Base-by-base conservation (phyloP, 2,329 filamentous ascomycete genomes). In the Alternaria tenuissima region DNA sequence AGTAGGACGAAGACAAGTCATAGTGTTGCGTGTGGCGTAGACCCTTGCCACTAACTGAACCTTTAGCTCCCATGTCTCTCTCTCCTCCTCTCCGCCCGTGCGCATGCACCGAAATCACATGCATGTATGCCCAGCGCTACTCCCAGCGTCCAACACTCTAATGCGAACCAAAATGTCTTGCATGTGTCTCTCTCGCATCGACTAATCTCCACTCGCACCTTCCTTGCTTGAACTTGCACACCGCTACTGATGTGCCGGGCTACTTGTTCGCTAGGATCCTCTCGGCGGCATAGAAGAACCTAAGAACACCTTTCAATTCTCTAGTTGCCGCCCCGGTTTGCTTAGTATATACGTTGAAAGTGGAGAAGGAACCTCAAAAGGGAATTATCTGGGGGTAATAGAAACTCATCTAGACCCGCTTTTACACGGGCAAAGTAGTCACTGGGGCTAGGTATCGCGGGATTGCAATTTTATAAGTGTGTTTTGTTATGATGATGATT, bases 311-410 rank as follows among this genome's bases (percentile, higher is more conserved):
- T 32, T 16, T 36, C 43, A 46, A 47, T 47, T 38, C 3, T 9
- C 24, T 22, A 36, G 26, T 30, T 46, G 18, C 39, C 39, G 20
- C 20, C 12, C 39, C 20, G 1, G 9, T 3, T 5, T n/a, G 20
- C 20, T 9, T 18, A 16, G 9, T 22, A 36, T 16, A 14, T 36
- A 11, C 32, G 32, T 26, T 26, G 0, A 26, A 12, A 3, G 32
- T 36, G 32, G 32, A 36, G 32, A 36, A 36, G 5, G 14, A 12
- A 1, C 1, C 18, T 38, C 5, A 4, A 36, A 32, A 12, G 30
- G 26, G 49, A 42, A n/a, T 52, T 52, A 34, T 48, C 43, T 41
- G 43, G 53, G 43, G 53, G 53, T 52, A 52, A 52, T 52, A 32
- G 38, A 52, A 42, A 52, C 11, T 28, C 26, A 12, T 7, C 5